Percentiles rank a stretch among this genome's conserved stretches.
Evolutionary conservation across 2,329 filamentous ascomycete species (phyloP).

Genomic region (Aspergillus ochraceoroseus): DNA sequence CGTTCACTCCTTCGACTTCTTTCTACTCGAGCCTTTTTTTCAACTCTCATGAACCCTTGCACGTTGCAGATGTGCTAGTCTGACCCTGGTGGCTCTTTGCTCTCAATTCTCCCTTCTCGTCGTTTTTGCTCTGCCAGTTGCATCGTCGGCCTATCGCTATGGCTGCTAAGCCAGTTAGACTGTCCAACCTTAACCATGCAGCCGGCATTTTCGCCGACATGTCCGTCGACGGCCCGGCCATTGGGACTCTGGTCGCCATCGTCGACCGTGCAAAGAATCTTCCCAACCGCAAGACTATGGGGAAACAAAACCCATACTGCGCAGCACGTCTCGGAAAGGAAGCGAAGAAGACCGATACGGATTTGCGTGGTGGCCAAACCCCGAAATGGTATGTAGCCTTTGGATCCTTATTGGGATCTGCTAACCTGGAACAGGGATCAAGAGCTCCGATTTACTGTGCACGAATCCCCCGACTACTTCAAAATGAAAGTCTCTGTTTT

Average conservation of each 20-base stretch:
- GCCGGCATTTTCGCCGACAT: constrained; percentile 93
- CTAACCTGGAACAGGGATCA: constrained; percentile 67
- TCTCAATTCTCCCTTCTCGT: background rate
- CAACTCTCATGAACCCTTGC: background rate
- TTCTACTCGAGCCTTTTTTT: constrained; percentile 1
- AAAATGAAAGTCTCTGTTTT: constrained; percentile 94
- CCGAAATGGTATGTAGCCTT: constrained; percentile 70
- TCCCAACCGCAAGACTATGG: constrained; percentile 93
- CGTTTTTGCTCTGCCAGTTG: background rate
- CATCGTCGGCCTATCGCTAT: constrained; percentile 1
- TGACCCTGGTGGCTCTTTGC: too few species aligned
- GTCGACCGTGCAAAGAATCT: constrained; percentile 95
- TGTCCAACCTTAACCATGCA: constrained; percentile 58
- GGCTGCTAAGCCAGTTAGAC: constrained; percentile 9
- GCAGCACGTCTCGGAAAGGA: constrained; percentile 91
- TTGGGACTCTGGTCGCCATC: constrained; percentile 87
- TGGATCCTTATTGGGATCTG: background rate
- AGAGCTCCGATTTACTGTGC: constrained; percentile 90
- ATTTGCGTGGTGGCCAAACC: constrained; percentile 90
- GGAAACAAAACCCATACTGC: constrained; percentile 97
- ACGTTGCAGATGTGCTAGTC: constrained; percentile 6
- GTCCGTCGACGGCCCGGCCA: constrained; percentile 84
- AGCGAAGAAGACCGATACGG: constrained; percentile 93
- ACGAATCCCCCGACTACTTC: constrained; percentile 94
- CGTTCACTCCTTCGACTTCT: constrained; percentile 6